A percentile compares a stretch with the other conserved stretches of the same genome.
phyloP scores from a whole-genome alignment of 2,329 filamentous ascomycete genomes.

The Cordyceps farinosa region DNA sequence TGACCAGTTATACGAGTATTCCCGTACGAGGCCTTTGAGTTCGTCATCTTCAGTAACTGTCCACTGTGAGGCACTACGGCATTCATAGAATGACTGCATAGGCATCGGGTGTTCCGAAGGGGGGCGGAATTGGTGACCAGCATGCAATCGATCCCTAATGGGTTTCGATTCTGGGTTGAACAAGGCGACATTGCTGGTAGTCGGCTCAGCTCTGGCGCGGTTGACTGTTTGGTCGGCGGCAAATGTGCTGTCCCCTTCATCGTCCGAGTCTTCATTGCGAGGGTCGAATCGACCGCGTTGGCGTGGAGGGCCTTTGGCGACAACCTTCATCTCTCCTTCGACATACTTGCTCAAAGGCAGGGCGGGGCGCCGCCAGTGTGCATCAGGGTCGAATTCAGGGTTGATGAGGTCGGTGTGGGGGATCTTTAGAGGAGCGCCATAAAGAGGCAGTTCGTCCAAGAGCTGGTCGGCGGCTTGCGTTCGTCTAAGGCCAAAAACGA shows the following conservation, averaged over 20 bases:
- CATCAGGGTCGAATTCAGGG: slow-evolving; percentile 63
- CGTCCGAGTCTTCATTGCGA: slow-evolving; percentile 65
- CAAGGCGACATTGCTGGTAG: slow-evolving; percentile 74
- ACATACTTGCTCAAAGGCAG: slow-evolving; percentile 85
- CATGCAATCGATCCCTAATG: slow-evolving; percentile 84
- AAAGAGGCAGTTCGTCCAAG: slow-evolving; percentile 77
- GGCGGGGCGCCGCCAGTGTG: slow-evolving; percentile 70
- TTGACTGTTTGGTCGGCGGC: slow-evolving; percentile 49
- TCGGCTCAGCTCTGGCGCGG: slow-evolving; percentile 55
- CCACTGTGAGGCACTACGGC: slow-evolving; percentile 85
- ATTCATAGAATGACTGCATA: slow-evolving; percentile 84
- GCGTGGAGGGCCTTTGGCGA: slow-evolving; percentile 59
- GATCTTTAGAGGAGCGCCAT: slow-evolving; percentile 60
- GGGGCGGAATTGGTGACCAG: slow-evolving; percentile 87
- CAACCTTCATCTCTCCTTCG: slow-evolving; percentile 72
- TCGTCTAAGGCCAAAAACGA: slow-evolving; percentile 72
- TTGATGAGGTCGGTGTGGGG: slow-evolving; percentile 55
- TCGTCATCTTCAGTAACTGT: slow-evolving; percentile 87
- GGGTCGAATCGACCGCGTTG: slow-evolving; percentile 85
- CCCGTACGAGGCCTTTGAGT: slow-evolving; percentile 75
- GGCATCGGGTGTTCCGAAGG: slow-evolving; percentile 93
- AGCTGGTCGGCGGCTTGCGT: slow-evolving; percentile 74
- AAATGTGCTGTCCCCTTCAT: slow-evolving; percentile 55
- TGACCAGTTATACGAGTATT: slow-evolving; percentile 97
- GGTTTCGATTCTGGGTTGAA: slow-evolving; percentile 88